Conservation (phyloP, 2,329 filamentous ascomycete genomes). For the Cucurbitaria berberidis region DNA sequence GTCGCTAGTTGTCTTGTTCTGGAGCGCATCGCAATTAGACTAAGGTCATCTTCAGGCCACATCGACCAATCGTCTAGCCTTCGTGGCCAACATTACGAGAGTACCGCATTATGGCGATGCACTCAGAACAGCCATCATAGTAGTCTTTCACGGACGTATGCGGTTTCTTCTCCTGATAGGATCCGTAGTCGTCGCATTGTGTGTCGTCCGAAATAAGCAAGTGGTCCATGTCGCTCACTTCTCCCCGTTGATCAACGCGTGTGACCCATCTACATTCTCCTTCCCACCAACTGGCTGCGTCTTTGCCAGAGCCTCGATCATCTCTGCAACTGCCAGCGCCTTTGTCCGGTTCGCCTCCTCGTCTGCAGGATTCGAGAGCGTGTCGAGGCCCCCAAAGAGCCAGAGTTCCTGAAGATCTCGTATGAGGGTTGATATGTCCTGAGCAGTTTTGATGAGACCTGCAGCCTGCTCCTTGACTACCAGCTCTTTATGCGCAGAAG, state of each 20-base stretch:
- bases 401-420: constrained; percentile 70
- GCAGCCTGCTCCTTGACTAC: constrained; percentile 65
- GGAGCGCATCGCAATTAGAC: neutral
- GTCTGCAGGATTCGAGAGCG: constrained; percentile 49
- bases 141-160: neutral
- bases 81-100: no score
- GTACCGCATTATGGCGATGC: no score
- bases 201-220: neutral
- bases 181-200: neutral
- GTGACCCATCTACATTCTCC: neutral
- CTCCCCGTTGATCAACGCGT: constrained; percentile 3
- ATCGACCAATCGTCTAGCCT: neutral
- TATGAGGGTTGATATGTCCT: constrained; percentile 67
- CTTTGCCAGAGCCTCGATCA: constrained; percentile 33
- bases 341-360: constrained; percentile 26
- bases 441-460: constrained; percentile 64
- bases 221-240: neutral
- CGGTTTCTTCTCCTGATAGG: neutral
- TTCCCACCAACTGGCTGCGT: constrained; percentile 6
- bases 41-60: neutral
- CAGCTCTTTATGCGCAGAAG: constrained; percentile 63
- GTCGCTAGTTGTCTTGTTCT: neutral
- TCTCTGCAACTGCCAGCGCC: constrained; percentile 26
- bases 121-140: neutral
- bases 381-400: constrained; percentile 70